These are phyloP conservation scores for Diaporthe vaccinii DNA, from an alignment of 2,329 filamentous ascomycete species.

Conservation along the genomic window DNA sequence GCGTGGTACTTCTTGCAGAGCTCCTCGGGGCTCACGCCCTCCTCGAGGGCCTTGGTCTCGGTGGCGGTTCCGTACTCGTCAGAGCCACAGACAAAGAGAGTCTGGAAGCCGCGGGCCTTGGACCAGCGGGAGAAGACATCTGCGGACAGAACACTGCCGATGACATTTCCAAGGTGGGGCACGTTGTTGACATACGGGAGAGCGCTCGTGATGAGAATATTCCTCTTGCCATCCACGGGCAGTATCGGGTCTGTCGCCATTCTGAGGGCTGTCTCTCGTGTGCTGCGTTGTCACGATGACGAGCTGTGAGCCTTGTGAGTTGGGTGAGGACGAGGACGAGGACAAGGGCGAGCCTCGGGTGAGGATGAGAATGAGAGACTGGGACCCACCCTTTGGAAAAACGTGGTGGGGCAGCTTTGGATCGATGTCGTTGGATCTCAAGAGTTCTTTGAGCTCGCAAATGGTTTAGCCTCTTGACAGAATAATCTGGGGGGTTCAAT, in stretches of 20 bases:
- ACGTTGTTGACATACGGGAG: slow-evolving; percentile 86
- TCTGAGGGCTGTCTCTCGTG: background rate
- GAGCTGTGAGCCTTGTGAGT: slow-evolving; percentile 1
- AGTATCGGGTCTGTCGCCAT: slow-evolving; percentile 61
- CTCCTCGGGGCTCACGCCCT: slow-evolving; percentile 83
- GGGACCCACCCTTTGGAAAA: slow-evolving; percentile 25
- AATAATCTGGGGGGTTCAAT: slow-evolving; percentile 1
- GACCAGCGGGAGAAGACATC: slow-evolving; percentile 89
- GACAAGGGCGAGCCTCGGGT: slow-evolving; percentile 1
- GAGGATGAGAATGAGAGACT: slow-evolving; percentile 9
- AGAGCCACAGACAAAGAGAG: slow-evolving; percentile 86
- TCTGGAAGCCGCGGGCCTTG: slow-evolving; percentile 83
- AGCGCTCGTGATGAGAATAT: slow-evolving; percentile 92
- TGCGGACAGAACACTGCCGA: slow-evolving; percentile 88
- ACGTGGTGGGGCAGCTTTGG: slow-evolving; percentile 34
- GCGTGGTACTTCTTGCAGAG: slow-evolving; percentile 94
- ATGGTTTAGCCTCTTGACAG: background rate
- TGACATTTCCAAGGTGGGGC: slow-evolving; percentile 89
- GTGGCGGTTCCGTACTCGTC: slow-evolving; percentile 98
- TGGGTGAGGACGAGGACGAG: background rate
- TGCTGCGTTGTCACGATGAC: background rate
- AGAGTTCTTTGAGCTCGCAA: background rate
- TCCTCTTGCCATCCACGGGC: slow-evolving; percentile 81
- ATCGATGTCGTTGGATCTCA: background rate
- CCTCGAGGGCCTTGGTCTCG: slow-evolving; percentile 94